Percentiles rank a stretch among this genome's conserved stretches.
These are phyloP conservation scores for Paramecium sonneborni DNA, from an alignment of 73 alveolate genomes.

Conservation along the genomic window DNA sequence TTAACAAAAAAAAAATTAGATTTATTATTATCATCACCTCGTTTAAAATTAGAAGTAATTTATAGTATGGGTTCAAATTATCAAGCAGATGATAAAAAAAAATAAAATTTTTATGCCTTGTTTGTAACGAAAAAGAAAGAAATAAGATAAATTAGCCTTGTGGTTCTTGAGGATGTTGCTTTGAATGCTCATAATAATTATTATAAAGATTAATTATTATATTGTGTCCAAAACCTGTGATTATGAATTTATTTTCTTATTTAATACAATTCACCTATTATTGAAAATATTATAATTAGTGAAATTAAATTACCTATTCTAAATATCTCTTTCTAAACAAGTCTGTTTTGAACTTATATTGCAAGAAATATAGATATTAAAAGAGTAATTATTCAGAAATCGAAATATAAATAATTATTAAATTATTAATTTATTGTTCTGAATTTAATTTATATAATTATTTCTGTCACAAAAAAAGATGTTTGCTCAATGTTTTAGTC, in stretches of 20 bases:
- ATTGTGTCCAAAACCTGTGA: neutral
- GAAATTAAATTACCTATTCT: no score
- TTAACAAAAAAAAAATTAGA: neutral
- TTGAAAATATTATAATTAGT: no score
- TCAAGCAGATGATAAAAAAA: neutral
- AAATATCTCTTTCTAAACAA: no score
- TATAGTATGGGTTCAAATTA: neutral
- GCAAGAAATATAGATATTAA: neutral
- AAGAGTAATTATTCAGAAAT: neutral
- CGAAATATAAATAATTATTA: neutral
- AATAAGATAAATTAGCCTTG: conserved; percentile 35
- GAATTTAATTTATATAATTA: neutral
- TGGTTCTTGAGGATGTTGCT: conserved; percentile 43
- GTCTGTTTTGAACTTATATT: no score
- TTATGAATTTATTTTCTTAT: no score
- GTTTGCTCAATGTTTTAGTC: neutral
- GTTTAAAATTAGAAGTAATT: neutral
- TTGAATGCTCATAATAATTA: neutral
- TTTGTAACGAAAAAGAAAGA: conserved; percentile 13
- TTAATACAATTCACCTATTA: no score
- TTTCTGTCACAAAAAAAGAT: neutral
- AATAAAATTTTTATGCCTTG: neutral
- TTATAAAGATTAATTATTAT: neutral
- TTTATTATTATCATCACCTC: conserved; percentile 16
- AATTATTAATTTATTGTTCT: neutral